Evolutionary conservation across 768 basidiomycete genomes (phyloP), one percentile per base, ranked within the genome.

Genomic region (Boletus tylopilopsis): DNA sequence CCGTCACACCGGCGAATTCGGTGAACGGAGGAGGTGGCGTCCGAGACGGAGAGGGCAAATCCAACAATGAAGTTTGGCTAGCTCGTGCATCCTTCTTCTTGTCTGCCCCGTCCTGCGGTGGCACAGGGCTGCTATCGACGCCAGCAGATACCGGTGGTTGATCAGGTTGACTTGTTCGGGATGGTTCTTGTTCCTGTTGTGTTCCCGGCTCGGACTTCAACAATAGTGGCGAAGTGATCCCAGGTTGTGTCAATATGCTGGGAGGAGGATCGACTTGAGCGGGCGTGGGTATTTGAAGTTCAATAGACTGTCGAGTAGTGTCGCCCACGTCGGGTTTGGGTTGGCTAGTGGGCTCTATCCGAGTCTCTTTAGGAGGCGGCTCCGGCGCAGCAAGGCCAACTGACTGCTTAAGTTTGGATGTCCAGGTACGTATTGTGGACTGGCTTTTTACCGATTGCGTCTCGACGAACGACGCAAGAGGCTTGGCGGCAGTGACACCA

Each of bases 1-100:
- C 50, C 4, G 27, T 40, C 30, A 43, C 48, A 15, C 55, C 56
- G 13, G 18, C 51, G 10, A 62, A 51, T 25, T 66, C 61, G 6
- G 35, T 62, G 27, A 63, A 69, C 1, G 66, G 56, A 12, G 66
- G 66, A 5, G 68, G 66, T 8, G 66, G 66, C 10, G 60, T 42
- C 6, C 53, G 3, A 4, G 43, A 15, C n/a, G 55, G 50, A 34
- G 57, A 16, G 4, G 52, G 44, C 1, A 58, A 0, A 19, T 58
- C 50, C 12, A 56, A 13, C 13, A 48, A 23, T 5, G 49, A 53
- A 1, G 35, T 25, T 43, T 39, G 41, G 2, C 30, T 53, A 12
- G 33, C 43, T 6, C 16, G 40, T 1, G 36, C 33, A 19, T 13
- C 8, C n/a, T 32, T 34, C 8, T 23, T 42, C 29, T 34, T 40